Conservation (phyloP, 1,284 basidiomycete genomes). For the Sporisorium iseilematis-ciliati region DNA sequence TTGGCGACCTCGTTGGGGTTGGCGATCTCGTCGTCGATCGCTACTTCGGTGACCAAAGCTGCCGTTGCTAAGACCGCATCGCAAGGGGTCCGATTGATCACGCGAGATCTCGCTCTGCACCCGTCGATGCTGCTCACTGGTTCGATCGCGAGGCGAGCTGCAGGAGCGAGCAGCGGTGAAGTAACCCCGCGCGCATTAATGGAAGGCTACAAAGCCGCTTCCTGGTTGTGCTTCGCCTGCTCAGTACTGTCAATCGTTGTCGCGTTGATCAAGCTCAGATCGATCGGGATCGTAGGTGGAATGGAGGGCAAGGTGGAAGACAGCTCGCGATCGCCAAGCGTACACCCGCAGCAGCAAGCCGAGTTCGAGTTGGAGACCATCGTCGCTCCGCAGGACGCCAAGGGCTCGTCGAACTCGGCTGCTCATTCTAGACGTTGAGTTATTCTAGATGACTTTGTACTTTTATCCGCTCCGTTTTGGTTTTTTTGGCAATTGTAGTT, state of each 20-base stretch:
- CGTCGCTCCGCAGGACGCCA: conserved; percentile 16
- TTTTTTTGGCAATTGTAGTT: neutral
- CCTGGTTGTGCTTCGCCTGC: conserved; percentile 57
- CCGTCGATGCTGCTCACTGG: conserved; percentile 30
- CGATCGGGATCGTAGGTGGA: conserved; percentile 56
- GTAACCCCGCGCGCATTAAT: conserved; percentile 28
- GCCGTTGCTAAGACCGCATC: conserved; percentile 17
- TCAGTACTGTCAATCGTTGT: conserved; percentile 42
- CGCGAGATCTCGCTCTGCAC: conserved; percentile 12
- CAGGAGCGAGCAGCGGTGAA: conserved; percentile 2
- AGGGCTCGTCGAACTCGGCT: conserved; percentile 1
- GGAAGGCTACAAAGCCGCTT: conserved; percentile 56
- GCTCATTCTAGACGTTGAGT: conserved; percentile 20
- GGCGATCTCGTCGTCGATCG: conserved; percentile 57
- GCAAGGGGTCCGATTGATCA: conserved; percentile 11
- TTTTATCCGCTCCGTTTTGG: neutral
- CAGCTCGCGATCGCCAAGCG: conserved; percentile 7
- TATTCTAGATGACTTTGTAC: neutral
- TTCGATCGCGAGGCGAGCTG: conserved; percentile 17
- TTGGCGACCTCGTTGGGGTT: conserved; percentile 63
- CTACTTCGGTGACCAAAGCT: conserved; percentile 49
- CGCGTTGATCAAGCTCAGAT: conserved; percentile 40
- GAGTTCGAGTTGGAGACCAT: conserved; percentile 22
- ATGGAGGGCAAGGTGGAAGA: conserved; percentile 49
- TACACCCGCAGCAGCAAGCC: conserved; percentile 2